Conservation (phyloP, 78 protist species). For the Dictyostelium firmibasis region DNA sequence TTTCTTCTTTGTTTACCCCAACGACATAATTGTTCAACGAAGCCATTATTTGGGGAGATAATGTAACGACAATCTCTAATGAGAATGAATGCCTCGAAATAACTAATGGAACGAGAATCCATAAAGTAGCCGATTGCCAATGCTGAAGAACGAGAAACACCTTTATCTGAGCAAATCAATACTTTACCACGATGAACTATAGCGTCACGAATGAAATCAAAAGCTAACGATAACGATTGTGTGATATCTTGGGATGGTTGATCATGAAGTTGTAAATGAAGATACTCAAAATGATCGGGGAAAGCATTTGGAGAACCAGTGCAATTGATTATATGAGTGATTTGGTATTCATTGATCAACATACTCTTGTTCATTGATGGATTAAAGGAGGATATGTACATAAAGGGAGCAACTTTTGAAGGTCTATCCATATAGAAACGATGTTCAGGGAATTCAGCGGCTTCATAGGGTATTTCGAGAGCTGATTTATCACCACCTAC, state of each 20-base stretch:
- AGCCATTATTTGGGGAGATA: conserved; percentile 60
- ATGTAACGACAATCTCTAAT: conserved; percentile 75
- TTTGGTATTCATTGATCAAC: conserved; percentile 49
- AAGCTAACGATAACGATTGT: conserved; percentile 24
- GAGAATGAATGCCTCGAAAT: conserved; percentile 72
- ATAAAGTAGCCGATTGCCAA: conserved; percentile 78
- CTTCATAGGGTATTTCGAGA: background rate
- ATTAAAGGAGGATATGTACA: conserved; percentile 62
- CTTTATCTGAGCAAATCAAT: conserved; percentile 60
- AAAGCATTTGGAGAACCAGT: conserved; percentile 79
- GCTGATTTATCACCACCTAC: background rate
- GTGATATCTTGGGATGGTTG: conserved; percentile 47
- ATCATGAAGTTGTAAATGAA: conserved; percentile 65
- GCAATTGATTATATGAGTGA: conserved; percentile 65
- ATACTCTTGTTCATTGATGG: conserved; percentile 67
- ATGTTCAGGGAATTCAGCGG: conserved; percentile 62
- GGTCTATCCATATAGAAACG: conserved; percentile 48
- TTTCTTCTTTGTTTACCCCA: conserved; percentile 81
- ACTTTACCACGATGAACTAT: conserved; percentile 59
- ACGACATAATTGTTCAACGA: conserved; percentile 76
- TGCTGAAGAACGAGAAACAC: conserved; percentile 63
- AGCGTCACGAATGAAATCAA: conserved; percentile 75
- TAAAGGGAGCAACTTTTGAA: conserved; percentile 39
- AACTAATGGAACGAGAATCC: conserved; percentile 67
- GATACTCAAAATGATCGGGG: conserved; percentile 60